Conservation (phyloP, 2,329 filamentous ascomycete genomes). For the Scytalidium lignicola region DNA sequence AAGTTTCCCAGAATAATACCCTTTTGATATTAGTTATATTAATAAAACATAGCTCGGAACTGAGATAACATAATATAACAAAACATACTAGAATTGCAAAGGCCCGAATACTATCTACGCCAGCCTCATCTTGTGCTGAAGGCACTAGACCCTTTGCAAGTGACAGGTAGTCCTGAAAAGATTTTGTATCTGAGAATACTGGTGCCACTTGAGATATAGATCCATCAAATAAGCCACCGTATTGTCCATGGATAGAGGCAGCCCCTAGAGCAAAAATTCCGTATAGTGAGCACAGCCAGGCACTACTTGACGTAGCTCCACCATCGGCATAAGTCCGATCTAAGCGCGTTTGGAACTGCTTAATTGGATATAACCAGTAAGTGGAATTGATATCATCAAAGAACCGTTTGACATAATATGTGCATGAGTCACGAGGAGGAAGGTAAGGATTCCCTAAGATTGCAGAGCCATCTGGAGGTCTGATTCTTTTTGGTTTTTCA, state of each 20-base stretch:
- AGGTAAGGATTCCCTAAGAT: slow-evolving; percentile 8
- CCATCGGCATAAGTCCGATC: slow-evolving; percentile 12
- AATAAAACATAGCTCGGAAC: too few species aligned
- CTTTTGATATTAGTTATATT: slow-evolving; percentile 1
- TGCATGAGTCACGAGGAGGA: slow-evolving; percentile 11
- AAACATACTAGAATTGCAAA: slow-evolving; percentile 12
- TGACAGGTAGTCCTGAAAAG: slow-evolving; percentile 11
- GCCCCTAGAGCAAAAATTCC: slow-evolving; percentile 14
- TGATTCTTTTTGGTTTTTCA: slow-evolving; percentile 7
- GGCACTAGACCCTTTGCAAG: slow-evolving; percentile 13
- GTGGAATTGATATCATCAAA: slow-evolving; percentile 16
- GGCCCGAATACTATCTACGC: slow-evolving; percentile 16
- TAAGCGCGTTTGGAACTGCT: slow-evolving; percentile 14
- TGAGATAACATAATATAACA: too few species aligned
- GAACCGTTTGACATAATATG: slow-evolving; percentile 14
- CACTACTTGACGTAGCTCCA: slow-evolving; percentile 6
- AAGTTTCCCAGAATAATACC: slow-evolving; percentile 13
- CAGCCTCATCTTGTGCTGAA: slow-evolving; percentile 14
- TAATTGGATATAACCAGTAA: slow-evolving; percentile 14
- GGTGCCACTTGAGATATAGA: slow-evolving; percentile 1
- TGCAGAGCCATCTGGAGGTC: neutral
- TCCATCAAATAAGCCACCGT: neutral
- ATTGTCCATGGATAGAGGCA: slow-evolving; percentile 2
- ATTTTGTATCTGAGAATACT: slow-evolving; percentile 5
- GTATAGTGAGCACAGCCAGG: slow-evolving; percentile 16